Conservation (phyloP, 768 basidiomycete species). For the Amanita pallidorosea region DNA sequence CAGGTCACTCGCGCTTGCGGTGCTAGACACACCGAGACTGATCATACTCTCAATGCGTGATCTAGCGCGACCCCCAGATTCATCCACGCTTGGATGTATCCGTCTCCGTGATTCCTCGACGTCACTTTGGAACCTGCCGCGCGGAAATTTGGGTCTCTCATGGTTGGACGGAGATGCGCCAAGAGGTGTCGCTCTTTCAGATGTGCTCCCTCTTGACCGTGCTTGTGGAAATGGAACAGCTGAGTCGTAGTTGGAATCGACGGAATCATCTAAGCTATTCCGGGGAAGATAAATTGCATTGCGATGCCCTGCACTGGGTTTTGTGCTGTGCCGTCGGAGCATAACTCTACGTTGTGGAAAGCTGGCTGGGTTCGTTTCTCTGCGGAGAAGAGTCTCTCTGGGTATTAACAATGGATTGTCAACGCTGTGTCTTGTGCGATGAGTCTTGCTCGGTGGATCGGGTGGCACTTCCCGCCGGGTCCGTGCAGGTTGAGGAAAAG, state of each 20-base stretch:
- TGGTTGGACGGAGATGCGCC: conserved; percentile 18
- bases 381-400: conserved; percentile 33
- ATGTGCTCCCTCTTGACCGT: conserved; percentile 38
- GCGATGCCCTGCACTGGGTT: conserved; percentile 25
- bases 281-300: conserved; percentile 35
- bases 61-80: conserved; percentile 42
- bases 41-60: conserved; percentile 70
- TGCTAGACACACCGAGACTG: conserved; percentile 39
- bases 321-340: conserved; percentile 49
- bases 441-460: conserved; percentile 43
- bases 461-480: conserved; percentile 31
- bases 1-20: conserved; percentile 58
- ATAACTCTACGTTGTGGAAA: conserved; percentile 29
- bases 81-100: conserved; percentile 60
- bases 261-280: conserved; percentile 21
- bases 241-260: conserved; percentile 24
- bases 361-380: conserved; percentile 53
- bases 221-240: conserved; percentile 60
- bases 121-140: conserved; percentile 69
- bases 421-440: conserved; percentile 55
- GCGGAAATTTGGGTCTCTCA: conserved; percentile 31
- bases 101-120: conserved; percentile 49
- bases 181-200: conserved; percentile 20
- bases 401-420: conserved; percentile 41
- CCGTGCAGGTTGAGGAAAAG: conserved; percentile 42